phyloP scores from a whole-genome alignment of 2,329 filamentous ascomycete genomes.

The Aotearoamyces nothofagi region DNA sequence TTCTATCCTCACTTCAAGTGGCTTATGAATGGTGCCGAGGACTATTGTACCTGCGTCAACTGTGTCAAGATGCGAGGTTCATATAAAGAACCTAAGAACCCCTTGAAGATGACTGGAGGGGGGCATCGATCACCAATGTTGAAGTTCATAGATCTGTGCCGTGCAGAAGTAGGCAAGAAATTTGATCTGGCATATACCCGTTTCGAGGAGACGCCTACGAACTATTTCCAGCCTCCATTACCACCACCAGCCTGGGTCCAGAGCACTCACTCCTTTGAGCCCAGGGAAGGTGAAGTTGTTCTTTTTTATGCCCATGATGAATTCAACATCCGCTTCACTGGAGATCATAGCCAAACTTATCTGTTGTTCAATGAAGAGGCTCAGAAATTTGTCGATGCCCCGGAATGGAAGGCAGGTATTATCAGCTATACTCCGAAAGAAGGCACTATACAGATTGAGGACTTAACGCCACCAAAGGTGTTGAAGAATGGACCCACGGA shows the following conservation, averaged over 20 bases:
- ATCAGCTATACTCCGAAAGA: background rate
- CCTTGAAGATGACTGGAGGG: background rate
- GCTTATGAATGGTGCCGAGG: slow-evolving; percentile 3
- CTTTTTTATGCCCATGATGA: slow-evolving; percentile 2
- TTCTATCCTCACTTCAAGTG: slow-evolving; percentile 4
- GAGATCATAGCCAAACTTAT: background rate
- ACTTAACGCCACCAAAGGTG: no score
- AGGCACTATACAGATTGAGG: background rate
- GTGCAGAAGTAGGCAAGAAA: background rate
- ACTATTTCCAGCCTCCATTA: background rate
- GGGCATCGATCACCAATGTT: no score
- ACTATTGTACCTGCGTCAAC: slow-evolving; percentile 3
- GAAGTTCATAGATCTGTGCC: background rate
- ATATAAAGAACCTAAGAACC: no score
- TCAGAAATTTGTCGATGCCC: background rate
- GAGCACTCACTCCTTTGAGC: slow-evolving; percentile 3
- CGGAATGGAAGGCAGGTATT: background rate
- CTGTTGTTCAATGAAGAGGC: background rate
- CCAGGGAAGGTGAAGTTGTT: slow-evolving; percentile 4
- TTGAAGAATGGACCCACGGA: background rate
- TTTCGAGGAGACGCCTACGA: background rate
- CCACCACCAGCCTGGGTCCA: slow-evolving; percentile 1
- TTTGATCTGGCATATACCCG: background rate
- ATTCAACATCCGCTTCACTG: no score
- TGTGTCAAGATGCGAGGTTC: slow-evolving; percentile 1